Conservation (phyloP, 1,139 yeast genomes). For the Kodamaea sp. region DNA sequence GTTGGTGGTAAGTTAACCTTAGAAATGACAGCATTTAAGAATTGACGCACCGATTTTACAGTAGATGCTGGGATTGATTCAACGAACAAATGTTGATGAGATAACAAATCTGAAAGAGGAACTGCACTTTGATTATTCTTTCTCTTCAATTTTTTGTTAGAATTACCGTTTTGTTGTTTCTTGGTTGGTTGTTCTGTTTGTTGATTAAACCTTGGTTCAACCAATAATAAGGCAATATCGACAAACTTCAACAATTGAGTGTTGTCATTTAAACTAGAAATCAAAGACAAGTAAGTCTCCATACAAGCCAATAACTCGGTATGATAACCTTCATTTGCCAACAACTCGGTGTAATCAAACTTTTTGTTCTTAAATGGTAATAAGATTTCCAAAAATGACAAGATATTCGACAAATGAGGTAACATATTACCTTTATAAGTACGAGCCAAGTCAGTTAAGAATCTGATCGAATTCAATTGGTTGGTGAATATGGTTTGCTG, state of each 20-base stretch:
- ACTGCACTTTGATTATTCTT: slow-evolving; percentile 42
- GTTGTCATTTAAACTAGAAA: slow-evolving; percentile 35
- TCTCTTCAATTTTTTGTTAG: slow-evolving; percentile 22
- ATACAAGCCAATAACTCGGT: slow-evolving; percentile 29
- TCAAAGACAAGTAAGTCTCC: slow-evolving; percentile 27
- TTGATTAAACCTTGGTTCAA: slow-evolving; percentile 35
- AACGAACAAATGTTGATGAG: slow-evolving; percentile 60
- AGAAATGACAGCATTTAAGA: slow-evolving; percentile 48
- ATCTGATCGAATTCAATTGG: slow-evolving; percentile 41
- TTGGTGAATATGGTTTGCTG: slow-evolving; percentile 37
- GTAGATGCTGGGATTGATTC: slow-evolving; percentile 38
- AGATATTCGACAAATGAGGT: slow-evolving; percentile 46
- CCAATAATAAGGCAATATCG: slow-evolving; percentile 43
- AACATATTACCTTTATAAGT: slow-evolving; percentile 44
- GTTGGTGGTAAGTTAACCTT: slow-evolving; percentile 57
- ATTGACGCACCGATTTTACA: slow-evolving; percentile 38
- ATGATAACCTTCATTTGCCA: slow-evolving; percentile 31
- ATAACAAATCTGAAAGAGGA: slow-evolving; percentile 65
- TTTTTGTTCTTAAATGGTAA: slow-evolving; percentile 46
- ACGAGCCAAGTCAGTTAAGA: slow-evolving; percentile 37
- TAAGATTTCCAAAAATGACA: slow-evolving; percentile 51
- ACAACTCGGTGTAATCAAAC: slow-evolving; percentile 29
- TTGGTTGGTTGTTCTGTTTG: slow-evolving; percentile 12
- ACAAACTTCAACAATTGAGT: slow-evolving; percentile 40
- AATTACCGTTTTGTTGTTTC: slow-evolving; percentile 2